Percentiles rank a stretch among this genome's conserved stretches.
Conservation (phyloP, 2,329 filamentous ascomycete genomes). For the Ceratocystis variospora region DNA sequence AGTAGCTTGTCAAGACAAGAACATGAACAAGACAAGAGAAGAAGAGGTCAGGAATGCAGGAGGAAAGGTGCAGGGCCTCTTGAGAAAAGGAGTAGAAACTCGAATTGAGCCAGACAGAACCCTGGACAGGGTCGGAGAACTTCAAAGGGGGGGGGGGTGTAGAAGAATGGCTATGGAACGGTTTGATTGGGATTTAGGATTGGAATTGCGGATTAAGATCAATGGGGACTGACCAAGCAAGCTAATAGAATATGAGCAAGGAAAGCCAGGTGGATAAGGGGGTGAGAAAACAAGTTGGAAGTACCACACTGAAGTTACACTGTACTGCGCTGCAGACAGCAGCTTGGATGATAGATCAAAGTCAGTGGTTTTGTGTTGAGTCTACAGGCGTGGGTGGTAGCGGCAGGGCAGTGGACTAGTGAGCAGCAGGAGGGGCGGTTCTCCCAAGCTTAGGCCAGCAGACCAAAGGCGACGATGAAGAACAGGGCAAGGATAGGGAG, state of each 20-base stretch:
- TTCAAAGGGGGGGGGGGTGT: slow-evolving; percentile 1
- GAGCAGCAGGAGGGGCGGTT: neutral
- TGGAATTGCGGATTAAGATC: slow-evolving; percentile 16
- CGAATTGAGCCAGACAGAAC: neutral
- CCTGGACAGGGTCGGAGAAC: slow-evolving; percentile 4
- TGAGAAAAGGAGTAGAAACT: slow-evolving; percentile 17
- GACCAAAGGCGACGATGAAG: neutral
- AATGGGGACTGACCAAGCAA: slow-evolving; percentile 17
- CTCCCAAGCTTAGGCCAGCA: neutral
- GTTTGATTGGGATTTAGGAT: slow-evolving; percentile 16
- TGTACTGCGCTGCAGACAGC: neutral
- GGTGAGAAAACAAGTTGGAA: neutral
- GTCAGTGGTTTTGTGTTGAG: neutral
- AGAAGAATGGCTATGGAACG: slow-evolving; percentile 7
- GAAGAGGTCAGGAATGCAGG: slow-evolving; percentile 14
- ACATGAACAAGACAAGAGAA: slow-evolving; percentile 10
- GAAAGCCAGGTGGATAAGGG: slow-evolving; percentile 2
- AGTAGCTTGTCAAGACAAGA: slow-evolving; percentile 13
- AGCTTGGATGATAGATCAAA: neutral
- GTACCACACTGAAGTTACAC: neutral
- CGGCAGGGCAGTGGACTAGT: neutral
- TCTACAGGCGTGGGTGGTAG: neutral
- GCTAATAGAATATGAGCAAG: slow-evolving; percentile 11
- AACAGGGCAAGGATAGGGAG: neutral
- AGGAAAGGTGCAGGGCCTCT: slow-evolving; percentile 17